phyloP scores from a whole-genome alignment of 345 rosid genomes.

The Turritis glabra region DNA sequence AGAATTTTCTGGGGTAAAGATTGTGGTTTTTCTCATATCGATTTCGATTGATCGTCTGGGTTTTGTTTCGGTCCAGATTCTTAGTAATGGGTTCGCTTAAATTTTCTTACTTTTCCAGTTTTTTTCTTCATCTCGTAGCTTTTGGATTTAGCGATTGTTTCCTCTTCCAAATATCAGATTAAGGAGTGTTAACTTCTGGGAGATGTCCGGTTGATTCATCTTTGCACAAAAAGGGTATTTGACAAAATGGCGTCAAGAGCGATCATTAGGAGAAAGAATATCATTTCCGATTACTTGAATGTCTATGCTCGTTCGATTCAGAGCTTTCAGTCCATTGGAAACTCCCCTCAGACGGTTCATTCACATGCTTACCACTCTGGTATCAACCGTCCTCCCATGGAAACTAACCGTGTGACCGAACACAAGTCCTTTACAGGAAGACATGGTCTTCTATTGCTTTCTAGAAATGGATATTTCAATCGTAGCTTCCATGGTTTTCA shows the following conservation, averaged over 20 bases:
- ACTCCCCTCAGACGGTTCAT: slow-evolving; percentile 34
- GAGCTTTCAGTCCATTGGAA: slow-evolving; percentile 45
- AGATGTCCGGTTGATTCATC: slow-evolving; percentile 31
- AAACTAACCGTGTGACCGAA: slow-evolving; percentile 27
- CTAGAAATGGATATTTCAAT: slow-evolving; percentile 31
- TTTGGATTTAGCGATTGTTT: slow-evolving; percentile 7
- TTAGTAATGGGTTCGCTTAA: neutral
- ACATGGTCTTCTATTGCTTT: slow-evolving; percentile 31
- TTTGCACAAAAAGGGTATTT: slow-evolving; percentile 14
- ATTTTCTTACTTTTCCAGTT: neutral
- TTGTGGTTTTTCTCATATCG: neutral
- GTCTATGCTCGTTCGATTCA: slow-evolving; percentile 44
- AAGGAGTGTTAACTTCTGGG: slow-evolving; percentile 24
- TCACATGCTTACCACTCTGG: slow-evolving; percentile 33
- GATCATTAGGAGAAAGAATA: slow-evolving; percentile 55
- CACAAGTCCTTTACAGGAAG: slow-evolving; percentile 24
- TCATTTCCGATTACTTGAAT: slow-evolving; percentile 50
- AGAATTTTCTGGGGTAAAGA: neutral
- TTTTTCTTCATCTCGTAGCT: neutral
- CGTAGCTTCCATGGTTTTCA: slow-evolving; percentile 35
- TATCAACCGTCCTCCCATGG: slow-evolving; percentile 14
- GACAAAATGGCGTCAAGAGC: slow-evolving; percentile 71
- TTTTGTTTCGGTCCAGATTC: neutral
- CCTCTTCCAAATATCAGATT: slow-evolving; percentile 24
- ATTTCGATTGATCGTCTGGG: slow-evolving; percentile 2